Evolutionary conservation across 1,139 yeast species (phyloP).

Genomic region (Taphrina communis): DNA sequence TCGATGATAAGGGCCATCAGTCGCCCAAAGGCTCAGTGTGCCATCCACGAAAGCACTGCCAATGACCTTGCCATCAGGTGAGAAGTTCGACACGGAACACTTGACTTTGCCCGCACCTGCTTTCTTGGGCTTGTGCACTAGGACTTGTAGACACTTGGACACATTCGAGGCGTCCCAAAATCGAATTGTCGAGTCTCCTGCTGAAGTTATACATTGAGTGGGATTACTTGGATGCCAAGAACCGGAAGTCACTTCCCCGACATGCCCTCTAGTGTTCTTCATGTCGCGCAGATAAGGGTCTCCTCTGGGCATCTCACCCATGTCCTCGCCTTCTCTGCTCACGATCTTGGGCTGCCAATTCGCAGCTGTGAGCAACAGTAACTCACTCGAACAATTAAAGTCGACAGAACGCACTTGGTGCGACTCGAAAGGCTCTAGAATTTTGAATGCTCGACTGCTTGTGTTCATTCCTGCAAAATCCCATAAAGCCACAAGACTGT

Average conservation of each 20-base stretch:
- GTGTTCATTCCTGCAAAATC: conserved; percentile 53
- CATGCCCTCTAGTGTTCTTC: conserved; percentile 54
- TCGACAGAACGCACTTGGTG: conserved; percentile 48
- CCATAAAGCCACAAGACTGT: conserved; percentile 50
- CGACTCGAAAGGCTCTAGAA: conserved; percentile 50
- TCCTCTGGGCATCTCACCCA: conserved; percentile 51
- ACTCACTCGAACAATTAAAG: conserved; percentile 48
- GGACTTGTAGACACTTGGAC: conserved; percentile 49
- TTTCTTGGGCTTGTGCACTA: conserved; percentile 48
- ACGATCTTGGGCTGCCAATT: conserved; percentile 48
- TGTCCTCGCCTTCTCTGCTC: conserved; percentile 45
- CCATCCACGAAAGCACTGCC: conserved; percentile 50
- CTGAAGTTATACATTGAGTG: conserved; percentile 49
- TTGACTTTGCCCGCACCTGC: conserved; percentile 47
- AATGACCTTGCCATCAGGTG: conserved; percentile 47
- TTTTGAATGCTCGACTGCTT: conserved; percentile 48
- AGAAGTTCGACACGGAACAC: conserved; percentile 48
- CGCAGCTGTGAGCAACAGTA: conserved; percentile 49
- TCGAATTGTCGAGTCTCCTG: conserved; percentile 52
- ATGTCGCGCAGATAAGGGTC: conserved; percentile 54
- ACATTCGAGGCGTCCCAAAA: conserved; percentile 51
- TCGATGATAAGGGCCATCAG: conserved; percentile 49
- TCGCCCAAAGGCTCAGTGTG: conserved; percentile 50
- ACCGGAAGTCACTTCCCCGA: conserved; percentile 51
- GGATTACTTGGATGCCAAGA: conserved; percentile 50